phyloP scores from a whole-genome alignment of 1,139 yeast species.

The Suhomyces guaymorum region DNA sequence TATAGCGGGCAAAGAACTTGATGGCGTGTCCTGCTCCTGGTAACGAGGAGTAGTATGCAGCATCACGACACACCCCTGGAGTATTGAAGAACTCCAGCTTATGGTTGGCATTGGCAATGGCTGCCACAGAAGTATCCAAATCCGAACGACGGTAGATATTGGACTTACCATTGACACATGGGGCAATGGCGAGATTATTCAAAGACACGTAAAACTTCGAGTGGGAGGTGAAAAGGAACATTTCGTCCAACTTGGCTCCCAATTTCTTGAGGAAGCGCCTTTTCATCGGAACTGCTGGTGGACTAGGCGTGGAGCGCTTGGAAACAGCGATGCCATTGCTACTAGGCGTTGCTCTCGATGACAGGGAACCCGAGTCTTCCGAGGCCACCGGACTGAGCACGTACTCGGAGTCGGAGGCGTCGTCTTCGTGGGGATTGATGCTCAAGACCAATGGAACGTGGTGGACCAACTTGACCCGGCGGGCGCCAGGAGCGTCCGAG shows the following conservation, averaged over 20 bases:
- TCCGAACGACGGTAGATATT: conserved; percentile 73
- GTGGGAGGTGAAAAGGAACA: conserved; percentile 82
- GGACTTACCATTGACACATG: conserved; percentile 93
- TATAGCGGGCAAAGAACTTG: conserved; percentile 72
- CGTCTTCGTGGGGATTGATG: conserved; percentile 9
- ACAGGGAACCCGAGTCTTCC: conserved; percentile 4
- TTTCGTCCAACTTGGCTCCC: conserved; percentile 81
- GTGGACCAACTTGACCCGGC: conserved; percentile 70
- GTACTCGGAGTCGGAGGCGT: conserved; percentile 22
- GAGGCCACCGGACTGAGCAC: conserved; percentile 20
- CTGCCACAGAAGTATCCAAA: conserved; percentile 60
- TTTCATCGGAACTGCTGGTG: conserved; percentile 1
- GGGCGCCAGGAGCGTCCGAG: conserved; percentile 14
- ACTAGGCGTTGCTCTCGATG: no score
- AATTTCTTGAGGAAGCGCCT: conserved; percentile 29
- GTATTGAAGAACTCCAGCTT: conserved; percentile 35
- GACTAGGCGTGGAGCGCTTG: conserved; percentile 1
- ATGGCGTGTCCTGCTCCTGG: conserved; percentile 54
- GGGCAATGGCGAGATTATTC: conserved; percentile 75
- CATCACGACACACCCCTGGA: conserved; percentile 32
- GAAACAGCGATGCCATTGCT: no score
- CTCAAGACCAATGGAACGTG: conserved; percentile 74
- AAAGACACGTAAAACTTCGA: conserved; percentile 81
- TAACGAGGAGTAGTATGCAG: conserved; percentile 26
- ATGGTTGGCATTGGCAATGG: conserved; percentile 9